A percentile compares a stretch with the other conserved stretches of the same genome.
These are phyloP conservation scores for Pyrus communis DNA, from an alignment of 306 rosid genomes.

Conservation along the genomic window DNA sequence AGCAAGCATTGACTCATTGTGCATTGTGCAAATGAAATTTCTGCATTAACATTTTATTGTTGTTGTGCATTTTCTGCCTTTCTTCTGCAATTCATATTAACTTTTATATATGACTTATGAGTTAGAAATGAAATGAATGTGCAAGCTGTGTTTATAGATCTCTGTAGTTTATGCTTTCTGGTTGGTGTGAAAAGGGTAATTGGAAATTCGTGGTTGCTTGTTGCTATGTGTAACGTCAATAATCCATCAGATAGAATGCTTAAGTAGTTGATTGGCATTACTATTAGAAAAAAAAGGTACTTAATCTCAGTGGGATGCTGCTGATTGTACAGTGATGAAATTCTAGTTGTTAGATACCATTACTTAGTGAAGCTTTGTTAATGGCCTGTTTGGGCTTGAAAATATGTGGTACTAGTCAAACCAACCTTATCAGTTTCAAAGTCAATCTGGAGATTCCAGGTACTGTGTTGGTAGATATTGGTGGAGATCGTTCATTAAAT, in stretches of 20 bases:
- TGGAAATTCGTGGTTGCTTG: background rate
- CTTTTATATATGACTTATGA: background rate
- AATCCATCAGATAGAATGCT: background rate
- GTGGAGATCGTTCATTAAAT: background rate
- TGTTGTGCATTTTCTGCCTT: background rate
- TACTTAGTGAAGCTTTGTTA: background rate
- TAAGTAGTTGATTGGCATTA: background rate
- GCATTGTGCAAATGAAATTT: background rate
- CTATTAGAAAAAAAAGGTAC: background rate
- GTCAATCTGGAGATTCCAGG: background rate
- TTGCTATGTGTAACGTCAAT: background rate
- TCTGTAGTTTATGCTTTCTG: background rate
- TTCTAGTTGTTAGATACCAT: background rate
- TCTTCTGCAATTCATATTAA: background rate
- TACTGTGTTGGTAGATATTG: background rate
- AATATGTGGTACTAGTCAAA: background rate
- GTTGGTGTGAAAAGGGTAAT: background rate
- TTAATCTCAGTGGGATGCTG: background rate
- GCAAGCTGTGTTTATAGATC: background rate
- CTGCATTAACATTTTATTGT: background rate
- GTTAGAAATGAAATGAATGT: background rate
- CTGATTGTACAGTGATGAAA: background rate
- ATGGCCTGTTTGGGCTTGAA: background rate
- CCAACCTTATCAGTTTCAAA: background rate
- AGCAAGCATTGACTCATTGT: conserved; percentile 4